phyloP scores from a whole-genome alignment of 2,329 filamentous ascomycete species.

The Exserohilum rostratum region DNA sequence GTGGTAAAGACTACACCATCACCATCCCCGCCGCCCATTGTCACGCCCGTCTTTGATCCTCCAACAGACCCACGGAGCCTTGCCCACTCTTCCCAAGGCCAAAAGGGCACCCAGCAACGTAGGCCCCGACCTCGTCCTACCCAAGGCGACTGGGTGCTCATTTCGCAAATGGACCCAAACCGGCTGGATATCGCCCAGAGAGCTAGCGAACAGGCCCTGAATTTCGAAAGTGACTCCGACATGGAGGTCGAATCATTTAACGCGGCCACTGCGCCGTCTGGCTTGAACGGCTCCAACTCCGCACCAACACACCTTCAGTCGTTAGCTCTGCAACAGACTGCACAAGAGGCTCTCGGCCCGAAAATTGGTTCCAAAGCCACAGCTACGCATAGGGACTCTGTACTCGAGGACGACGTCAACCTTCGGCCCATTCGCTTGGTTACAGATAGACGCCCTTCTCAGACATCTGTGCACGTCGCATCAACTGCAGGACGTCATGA shows the following conservation, averaged over 20 bases:
- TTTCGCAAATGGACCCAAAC: conserved; percentile 68
- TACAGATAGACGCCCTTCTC: conserved; percentile 21
- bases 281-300: conserved; percentile 5
- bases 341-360: conserved; percentile 23
- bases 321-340: conserved; percentile 23
- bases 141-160: conserved; percentile 70
- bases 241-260: conserved; percentile 31
- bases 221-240: conserved; percentile 51
- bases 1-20: conserved; percentile 53
- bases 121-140: conserved; percentile 58
- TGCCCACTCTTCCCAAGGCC: conserved; percentile 54
- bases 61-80: conserved; percentile 36
- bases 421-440: conserved; percentile 6
- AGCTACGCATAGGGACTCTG: conserved; percentile 24
- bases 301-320: conserved; percentile 12
- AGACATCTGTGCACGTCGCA: conserved; percentile 7
- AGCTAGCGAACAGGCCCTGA: conserved; percentile 62
- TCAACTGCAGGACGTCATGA: conserved; percentile 13
- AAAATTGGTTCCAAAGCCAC: conserved; percentile 17
- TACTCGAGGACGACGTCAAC: conserved; percentile 21
- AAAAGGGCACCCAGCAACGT: conserved; percentile 55
- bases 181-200: conserved; percentile 67
- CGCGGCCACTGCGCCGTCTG: conserved; percentile 11
- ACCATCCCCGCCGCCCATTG: conserved; percentile 56
- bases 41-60: conserved; percentile 32